These are phyloP conservation scores for Aurantiochytrium sp. DNA, from an alignment of 108 stramenopile genomes.

Conservation along the genomic window DNA sequence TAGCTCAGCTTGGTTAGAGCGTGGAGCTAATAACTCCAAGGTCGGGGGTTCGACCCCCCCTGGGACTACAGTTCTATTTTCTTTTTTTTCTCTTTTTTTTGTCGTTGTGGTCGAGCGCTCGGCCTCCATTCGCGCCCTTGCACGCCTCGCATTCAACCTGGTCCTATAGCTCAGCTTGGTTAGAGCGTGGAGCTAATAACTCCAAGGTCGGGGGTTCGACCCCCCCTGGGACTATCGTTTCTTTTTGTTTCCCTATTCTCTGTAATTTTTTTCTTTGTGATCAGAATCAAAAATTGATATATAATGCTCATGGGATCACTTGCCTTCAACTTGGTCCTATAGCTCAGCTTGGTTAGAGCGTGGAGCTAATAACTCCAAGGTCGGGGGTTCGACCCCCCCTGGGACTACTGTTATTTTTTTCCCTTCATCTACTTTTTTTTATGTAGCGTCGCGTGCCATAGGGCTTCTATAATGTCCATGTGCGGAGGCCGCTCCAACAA, in stretches of 20 bases:
- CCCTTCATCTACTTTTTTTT: too few species aligned
- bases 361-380: not conserved
- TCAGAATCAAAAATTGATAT: too few species aligned
- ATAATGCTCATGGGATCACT: too few species aligned
- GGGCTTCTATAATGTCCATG: too few species aligned
- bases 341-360: not conserved
- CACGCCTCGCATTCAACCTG: not conserved
- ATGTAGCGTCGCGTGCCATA: too few species aligned
- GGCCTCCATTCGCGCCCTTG: too few species aligned
- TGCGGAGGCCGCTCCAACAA: not conserved
- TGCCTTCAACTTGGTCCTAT: not conserved
- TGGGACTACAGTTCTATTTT: not conserved
- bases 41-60: not conserved
- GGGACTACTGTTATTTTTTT: not conserved
- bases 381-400: not conserved
- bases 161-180: not conserved
- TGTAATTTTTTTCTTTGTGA: not conserved
- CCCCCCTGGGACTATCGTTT: not conserved
- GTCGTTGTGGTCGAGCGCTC: too few species aligned
- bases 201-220: not conserved
- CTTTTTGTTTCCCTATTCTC: not conserved
- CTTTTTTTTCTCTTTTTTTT: not conserved
- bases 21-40: not conserved
- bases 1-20: slow-evolving; percentile 7
- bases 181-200: not conserved